Evolutionary conservation across 306 rosid species (phyloP).

Genomic region (Spatholobus suberectus): DNA sequence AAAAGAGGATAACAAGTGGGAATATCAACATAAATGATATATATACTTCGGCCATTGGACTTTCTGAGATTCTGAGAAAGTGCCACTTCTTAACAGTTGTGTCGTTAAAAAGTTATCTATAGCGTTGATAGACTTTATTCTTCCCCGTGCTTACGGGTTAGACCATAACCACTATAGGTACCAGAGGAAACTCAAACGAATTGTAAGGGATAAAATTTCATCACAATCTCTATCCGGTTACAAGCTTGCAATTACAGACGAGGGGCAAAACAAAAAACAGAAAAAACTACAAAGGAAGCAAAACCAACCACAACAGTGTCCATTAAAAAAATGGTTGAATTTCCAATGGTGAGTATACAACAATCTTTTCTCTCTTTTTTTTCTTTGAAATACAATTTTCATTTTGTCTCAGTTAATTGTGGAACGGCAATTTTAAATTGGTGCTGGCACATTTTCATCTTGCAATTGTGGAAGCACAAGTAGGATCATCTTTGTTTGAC

Average conservation of each 20-base stretch:
- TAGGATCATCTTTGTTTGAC: constrained; percentile 75
- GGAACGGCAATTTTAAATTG: constrained; percentile 30
- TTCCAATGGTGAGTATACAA: constrained; percentile 33
- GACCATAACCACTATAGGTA: neutral
- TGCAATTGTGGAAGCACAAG: constrained; percentile 74
- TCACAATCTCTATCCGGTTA: constrained; percentile 36
- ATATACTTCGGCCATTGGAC: neutral
- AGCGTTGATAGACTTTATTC: neutral
- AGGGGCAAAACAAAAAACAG: neutral
- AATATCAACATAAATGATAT: neutral
- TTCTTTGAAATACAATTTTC: constrained; percentile 19
- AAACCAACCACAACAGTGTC: constrained; percentile 20
- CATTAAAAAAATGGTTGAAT: constrained; percentile 35
- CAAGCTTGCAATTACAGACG: constrained; percentile 41
- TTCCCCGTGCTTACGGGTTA: neutral
- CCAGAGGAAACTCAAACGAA: neutral
- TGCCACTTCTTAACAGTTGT: neutral
- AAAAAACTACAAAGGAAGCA: constrained; percentile 27
- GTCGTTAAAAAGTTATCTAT: neutral
- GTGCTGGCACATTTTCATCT: constrained; percentile 54
- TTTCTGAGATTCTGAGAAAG: neutral
- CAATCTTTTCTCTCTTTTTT: neutral
- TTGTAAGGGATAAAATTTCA: constrained; percentile 31
- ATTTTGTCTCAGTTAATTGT: constrained; percentile 17
- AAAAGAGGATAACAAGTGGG: neutral